Conservation (phyloP, 192 early-diverging fungal genomes). For the Entomortierella parvispora region DNA sequence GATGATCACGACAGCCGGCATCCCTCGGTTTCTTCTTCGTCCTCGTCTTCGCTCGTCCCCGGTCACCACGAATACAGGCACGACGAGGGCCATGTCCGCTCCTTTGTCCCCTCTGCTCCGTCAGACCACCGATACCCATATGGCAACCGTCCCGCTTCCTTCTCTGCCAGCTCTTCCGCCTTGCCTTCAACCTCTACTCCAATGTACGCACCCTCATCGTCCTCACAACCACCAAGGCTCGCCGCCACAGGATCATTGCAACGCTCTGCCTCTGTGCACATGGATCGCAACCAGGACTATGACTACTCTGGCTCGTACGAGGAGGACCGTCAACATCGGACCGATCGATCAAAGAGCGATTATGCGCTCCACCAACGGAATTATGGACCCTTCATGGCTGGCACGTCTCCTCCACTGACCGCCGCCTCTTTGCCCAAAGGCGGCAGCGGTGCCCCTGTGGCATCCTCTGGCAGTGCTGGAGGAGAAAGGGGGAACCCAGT, state of each 20-base stretch:
- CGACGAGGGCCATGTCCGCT: no score
- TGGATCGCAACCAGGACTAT: constrained; percentile 30
- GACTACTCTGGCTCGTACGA: constrained; percentile 19
- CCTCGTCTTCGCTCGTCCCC: not conserved
- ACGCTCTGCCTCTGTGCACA: constrained; percentile 43
- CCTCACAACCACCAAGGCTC: constrained; percentile 14
- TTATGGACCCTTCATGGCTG: constrained; percentile 29
- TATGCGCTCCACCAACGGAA: constrained; percentile 51
- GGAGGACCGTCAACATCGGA: constrained; percentile 16
- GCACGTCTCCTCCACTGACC: constrained; percentile 20
- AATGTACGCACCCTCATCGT: not conserved
- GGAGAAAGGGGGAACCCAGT: no score
- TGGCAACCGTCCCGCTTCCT: not conserved
- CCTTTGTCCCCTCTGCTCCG: not conserved
- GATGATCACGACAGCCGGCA: constrained; percentile 8
- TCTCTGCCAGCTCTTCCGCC: not conserved
- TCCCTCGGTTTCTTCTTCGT: constrained; percentile 1
- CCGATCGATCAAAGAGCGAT: constrained; percentile 46
- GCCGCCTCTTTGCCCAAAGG: constrained; percentile 5
- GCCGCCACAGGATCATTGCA: constrained; percentile 13
- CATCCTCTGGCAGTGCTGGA: not conserved
- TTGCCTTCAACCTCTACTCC: not conserved
- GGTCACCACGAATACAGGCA: not conserved
- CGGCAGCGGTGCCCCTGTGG: not conserved
- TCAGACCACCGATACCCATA: not conserved